Base-by-base conservation (phyloP, 106 monocot genomes). In the Narthecium ossifragum region DNA sequence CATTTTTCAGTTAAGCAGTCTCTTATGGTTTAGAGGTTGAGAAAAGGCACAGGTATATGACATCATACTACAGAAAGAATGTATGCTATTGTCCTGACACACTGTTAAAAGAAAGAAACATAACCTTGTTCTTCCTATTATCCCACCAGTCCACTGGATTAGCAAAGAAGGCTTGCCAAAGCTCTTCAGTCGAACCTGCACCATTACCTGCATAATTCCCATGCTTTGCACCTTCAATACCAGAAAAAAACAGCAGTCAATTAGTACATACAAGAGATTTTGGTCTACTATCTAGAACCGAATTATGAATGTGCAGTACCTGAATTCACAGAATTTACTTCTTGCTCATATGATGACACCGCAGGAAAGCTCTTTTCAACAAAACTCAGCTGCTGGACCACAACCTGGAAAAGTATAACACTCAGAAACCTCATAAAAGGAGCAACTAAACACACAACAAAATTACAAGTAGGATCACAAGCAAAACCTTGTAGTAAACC, bases 101-200 rank as follows among this genome's bases (percentile, higher is more conserved):
- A 49, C 14, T 41, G 12, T 24, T 20, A 31, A 21, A 15, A 24
- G 43, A 8, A 56, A 26, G 24, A 57, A 26, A 29, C 6, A 27
- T 1, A 71, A 96, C 96, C 90, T 96, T 96, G 53, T 81, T 90
- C 33, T 55, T 67, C 56, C 96, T 74, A 32, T 96, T 90, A 63
- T 96, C 96, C 94, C 90, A 96, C 90, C 86, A 96, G 11, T 96
- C 96, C 17, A 74, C 8, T 46, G 96, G 96, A 74, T 86, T 96
- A 45, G 81, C 83, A 78, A 96, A 96, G 75, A 96, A 96, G 14
- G 90, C 86, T 71, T 96, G 90, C 96, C 96, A 96, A 21, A 83
- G 74, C 65, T 96, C 75, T 78, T 84, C 90, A 8, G 53, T 57
- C 20, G 96, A 78, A 29, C 59, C 73, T 61, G 75, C 66, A 63